phyloP scores from a whole-genome alignment of 2,329 filamentous ascomycete species.

The Sclerotinia subarctica region DNA sequence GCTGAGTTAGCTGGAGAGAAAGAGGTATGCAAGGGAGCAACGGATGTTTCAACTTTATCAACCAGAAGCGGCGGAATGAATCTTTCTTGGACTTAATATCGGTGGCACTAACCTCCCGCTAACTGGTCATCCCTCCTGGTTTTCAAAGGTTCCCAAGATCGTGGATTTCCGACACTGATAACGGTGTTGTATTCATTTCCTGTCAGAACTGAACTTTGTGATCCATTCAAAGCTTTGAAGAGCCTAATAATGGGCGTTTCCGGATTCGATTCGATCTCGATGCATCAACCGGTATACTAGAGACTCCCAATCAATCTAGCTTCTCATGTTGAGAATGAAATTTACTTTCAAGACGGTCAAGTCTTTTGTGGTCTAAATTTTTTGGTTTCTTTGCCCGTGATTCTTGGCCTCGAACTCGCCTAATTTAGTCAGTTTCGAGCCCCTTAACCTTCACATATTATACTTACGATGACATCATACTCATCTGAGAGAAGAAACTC shows the following conservation, averaged over 20 bases:
- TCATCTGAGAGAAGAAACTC: conserved; percentile 50
- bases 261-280: conserved; percentile 21
- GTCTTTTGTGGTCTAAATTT: conserved; percentile 25
- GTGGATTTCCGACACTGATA: background rate
- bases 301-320: conserved; percentile 29
- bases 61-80: background rate
- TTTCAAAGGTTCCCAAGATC: background rate
- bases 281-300: conserved; percentile 31
- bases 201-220: background rate
- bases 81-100: background rate
- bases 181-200: background rate
- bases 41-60: too few species aligned
- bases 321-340: conserved; percentile 31
- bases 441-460: background rate
- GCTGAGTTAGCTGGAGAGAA: background rate
- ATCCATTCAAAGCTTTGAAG: background rate
- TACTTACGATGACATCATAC: conserved; percentile 46
- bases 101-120: background rate
- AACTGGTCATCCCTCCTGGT: background rate
- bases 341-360: conserved; percentile 28
- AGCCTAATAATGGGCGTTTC: conserved; percentile 7
- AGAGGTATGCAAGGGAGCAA: background rate
- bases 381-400: conserved; percentile 25
- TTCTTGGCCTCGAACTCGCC: conserved; percentile 33
- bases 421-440: conserved; percentile 20